phyloP scores from a whole-genome alignment of 208 protist genomes.

The Kentomonas sorsogonicus region DNA sequence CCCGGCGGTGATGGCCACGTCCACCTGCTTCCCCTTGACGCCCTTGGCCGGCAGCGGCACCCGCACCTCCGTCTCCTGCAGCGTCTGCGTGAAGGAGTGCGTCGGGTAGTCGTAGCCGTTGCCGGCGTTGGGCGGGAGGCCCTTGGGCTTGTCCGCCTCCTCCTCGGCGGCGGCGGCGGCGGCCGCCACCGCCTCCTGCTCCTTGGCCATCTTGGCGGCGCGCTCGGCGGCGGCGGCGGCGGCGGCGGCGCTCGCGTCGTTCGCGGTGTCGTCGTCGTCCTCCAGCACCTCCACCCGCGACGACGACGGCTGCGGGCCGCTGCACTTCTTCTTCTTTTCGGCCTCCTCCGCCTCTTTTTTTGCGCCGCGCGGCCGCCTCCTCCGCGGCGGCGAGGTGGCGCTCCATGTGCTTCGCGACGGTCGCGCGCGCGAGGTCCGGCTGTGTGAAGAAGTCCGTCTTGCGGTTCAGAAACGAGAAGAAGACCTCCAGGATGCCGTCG shows the following conservation, averaged over 20 bases:
- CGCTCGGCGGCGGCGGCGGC: slow-evolving; percentile 29
- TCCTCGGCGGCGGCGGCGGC: slow-evolving; percentile 22
- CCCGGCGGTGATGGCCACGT: slow-evolving; percentile 56
- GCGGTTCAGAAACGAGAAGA: slow-evolving; percentile 89
- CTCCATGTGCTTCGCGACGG: slow-evolving; percentile 47
- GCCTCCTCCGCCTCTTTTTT: slow-evolving; percentile 45
- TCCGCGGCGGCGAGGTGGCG: slow-evolving; percentile 54
- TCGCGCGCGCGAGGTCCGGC: slow-evolving; percentile 47
- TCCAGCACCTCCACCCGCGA: slow-evolving; percentile 56
- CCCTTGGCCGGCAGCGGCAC: slow-evolving; percentile 64
- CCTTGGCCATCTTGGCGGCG: slow-evolving; percentile 27
- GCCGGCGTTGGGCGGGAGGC: slow-evolving; percentile 60
- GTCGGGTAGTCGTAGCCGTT: slow-evolving; percentile 88
- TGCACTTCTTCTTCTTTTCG: slow-evolving; percentile 24
- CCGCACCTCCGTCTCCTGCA: slow-evolving; percentile 87
- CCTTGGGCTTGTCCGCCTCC: slow-evolving; percentile 68
- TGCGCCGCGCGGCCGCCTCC: slow-evolving; percentile 51
- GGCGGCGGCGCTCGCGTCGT: slow-evolving; percentile 28
- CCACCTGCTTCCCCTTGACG: slow-evolving; percentile 71
- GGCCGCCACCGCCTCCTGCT: slow-evolving; percentile 25
- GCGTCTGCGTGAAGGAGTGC: slow-evolving; percentile 86
- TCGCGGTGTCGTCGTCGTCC: slow-evolving; percentile 37
- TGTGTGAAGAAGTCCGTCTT: slow-evolving; percentile 94
- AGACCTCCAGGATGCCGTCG: slow-evolving; percentile 86
- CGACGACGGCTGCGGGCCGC: slow-evolving; percentile 5